phyloP scores from a whole-genome alignment of 1,139 yeast species.

The Diutina neorugosa region DNA sequence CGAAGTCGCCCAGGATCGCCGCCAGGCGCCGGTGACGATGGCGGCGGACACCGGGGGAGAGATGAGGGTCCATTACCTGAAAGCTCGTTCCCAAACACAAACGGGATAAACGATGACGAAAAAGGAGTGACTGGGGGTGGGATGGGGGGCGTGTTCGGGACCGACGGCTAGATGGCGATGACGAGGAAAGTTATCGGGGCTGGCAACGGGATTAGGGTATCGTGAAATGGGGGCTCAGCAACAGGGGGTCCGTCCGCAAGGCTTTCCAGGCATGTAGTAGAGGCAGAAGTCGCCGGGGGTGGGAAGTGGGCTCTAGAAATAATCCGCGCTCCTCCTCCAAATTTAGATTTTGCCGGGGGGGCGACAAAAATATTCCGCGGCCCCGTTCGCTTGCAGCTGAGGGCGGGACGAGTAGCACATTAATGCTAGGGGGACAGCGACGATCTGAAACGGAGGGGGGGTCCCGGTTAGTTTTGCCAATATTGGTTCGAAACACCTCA shows the following conservation, averaged over 20 bases:
- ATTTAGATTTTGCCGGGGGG: not conserved
- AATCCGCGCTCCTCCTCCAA: slow-evolving; percentile 1
- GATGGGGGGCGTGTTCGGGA: not conserved
- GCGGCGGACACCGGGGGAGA: not conserved
- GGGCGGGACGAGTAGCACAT: not conserved
- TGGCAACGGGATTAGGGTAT: no score
- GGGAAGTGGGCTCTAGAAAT: not conserved
- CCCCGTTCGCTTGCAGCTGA: slow-evolving; percentile 2
- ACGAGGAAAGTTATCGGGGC: no score
- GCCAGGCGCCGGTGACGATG: slow-evolving; percentile 4
- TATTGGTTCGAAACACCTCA: no score
- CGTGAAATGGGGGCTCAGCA: not conserved
- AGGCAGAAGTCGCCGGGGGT: not conserved
- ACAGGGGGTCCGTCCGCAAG: not conserved
- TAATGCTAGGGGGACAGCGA: not conserved
- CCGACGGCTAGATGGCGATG: not conserved
- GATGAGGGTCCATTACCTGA: not conserved
- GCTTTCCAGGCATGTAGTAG: not conserved
- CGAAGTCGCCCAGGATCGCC: slow-evolving; percentile 4
- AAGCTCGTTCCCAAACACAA: not conserved
- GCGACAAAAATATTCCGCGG: not conserved
- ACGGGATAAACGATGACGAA: not conserved
- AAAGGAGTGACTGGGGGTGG: not conserved
- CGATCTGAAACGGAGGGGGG: no score
- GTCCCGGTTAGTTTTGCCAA: no score